Evolutionary conservation across 176 grass and related monocot genomes (phyloP), one percentile per base, ranked within the genome.

Genomic region (Triticum monococcum): DNA sequence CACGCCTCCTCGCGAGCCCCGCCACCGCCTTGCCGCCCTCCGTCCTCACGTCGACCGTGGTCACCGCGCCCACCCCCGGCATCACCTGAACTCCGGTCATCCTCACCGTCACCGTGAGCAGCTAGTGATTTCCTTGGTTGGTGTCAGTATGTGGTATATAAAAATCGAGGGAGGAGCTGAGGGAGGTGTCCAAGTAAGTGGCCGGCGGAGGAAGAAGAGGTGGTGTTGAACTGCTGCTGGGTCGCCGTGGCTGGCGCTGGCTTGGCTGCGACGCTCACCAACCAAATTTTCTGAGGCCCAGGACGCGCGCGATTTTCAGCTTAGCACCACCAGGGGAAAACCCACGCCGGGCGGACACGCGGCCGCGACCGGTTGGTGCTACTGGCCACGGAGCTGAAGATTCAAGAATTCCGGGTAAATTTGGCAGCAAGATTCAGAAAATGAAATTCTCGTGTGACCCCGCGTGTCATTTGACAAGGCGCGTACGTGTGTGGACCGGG

Each of bases 231-330:
- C 2, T 81, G 50, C 24, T 23, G 69, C 32, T 85, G 40, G 40
- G 40, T 32, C 14, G 38, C 12, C 23, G 10, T 12, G 17, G 31
- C 33, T 81, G 48, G 24, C 69, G 81, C 8, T 87, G 79, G 64
- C 38, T 7, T 86, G 43, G 57, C 60, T 12, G 59, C 68, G 5
- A 4, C 59, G 3, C 68, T 37, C 61, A 45, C 89, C 89, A 91
- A 84, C 75, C 81, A 84, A 84, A 52, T 50, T 87, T 91, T 84
- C 10, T 91, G 89, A 46, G 89, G 89, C 26, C 24, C 75, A 74
- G 85, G 70, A 24, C 67, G 56, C 31, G 0, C 16, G 85, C 52
- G 11, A 30, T 7, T 45, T 5, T 4, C 84, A 72, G 83, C 72
- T 31, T 38, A 50, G 46, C 13, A 50, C 46, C 46, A 50, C 43